Conservation (phyloP, 1,139 yeast species). For the Blastobotrys buckinghamii region DNA sequence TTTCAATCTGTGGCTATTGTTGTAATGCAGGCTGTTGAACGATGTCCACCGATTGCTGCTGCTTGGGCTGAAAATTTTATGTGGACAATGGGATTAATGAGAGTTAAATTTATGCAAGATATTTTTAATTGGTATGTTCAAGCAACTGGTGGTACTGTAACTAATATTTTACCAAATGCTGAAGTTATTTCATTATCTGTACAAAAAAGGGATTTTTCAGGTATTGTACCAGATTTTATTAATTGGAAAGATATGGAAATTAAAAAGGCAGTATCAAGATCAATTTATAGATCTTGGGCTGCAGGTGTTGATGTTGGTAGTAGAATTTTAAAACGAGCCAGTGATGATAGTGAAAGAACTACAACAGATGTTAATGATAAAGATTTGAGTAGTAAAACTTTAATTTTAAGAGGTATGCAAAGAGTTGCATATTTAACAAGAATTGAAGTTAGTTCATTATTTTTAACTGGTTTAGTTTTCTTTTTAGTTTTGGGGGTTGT, state of each 20-base stretch:
- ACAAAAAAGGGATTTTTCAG: constrained; percentile 43
- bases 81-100: constrained; percentile 93
- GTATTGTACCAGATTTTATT: constrained; percentile 17
- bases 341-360: constrained; percentile 39
- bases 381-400: constrained; percentile 52
- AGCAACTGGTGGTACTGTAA: constrained; percentile 88
- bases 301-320: constrained; percentile 12
- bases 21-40: constrained; percentile 92
- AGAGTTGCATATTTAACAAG: constrained; percentile 81
- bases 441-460: constrained; percentile 80
- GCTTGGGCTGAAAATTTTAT: constrained; percentile 97
- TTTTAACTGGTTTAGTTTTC: constrained; percentile 81
- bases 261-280: constrained; percentile 17
- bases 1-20: constrained; percentile 92
- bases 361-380: constrained; percentile 67
- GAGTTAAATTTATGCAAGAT: constrained; percentile 71
- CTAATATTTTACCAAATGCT: constrained; percentile 59
- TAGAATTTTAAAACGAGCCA: constrained; percentile 13
- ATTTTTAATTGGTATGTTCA: constrained; percentile 94
- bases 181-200: constrained; percentile 68
- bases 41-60: constrained; percentile 94
- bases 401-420: constrained; percentile 84
- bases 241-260: constrained; percentile 23
- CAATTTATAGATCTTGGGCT: constrained; percentile 18
- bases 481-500: constrained; percentile 71